phyloP scores from a whole-genome alignment of 1,284 basidiomycete genomes.

The Malassezia yamatoensis region DNA sequence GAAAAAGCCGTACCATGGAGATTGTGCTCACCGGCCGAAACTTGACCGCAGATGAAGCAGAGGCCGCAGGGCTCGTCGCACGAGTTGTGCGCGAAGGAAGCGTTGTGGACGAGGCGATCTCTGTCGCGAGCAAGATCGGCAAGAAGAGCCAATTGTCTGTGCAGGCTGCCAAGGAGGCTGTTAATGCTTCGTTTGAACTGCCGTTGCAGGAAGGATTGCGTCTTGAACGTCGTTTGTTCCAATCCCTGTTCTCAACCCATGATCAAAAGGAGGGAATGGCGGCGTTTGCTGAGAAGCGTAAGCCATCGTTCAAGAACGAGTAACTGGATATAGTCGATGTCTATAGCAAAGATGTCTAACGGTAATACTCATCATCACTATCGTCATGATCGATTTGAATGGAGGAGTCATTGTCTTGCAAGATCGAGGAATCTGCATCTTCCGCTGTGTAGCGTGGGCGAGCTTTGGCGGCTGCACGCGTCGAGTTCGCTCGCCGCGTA shows the following conservation, averaged over 20 bases:
- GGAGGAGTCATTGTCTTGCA: slow-evolving; percentile 8
- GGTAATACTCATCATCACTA: slow-evolving; percentile 18
- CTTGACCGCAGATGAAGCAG: slow-evolving; percentile 72
- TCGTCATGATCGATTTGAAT: slow-evolving; percentile 7
- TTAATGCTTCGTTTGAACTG: slow-evolving; percentile 77
- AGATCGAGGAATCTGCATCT: slow-evolving; percentile 1
- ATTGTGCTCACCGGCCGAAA: slow-evolving; percentile 68
- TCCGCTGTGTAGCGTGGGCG: slow-evolving; percentile 6
- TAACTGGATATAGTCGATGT: slow-evolving; percentile 12
- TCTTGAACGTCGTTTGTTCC: slow-evolving; percentile 83
- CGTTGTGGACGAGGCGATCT: slow-evolving; percentile 80
- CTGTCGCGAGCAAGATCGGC: slow-evolving; percentile 69
- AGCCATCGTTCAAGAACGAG: slow-evolving; percentile 48
- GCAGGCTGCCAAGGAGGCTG: slow-evolving; percentile 86
- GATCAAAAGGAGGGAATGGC: slow-evolving; percentile 98
- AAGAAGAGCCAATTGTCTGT: slow-evolving; percentile 74
- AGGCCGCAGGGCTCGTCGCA: slow-evolving; percentile 72
- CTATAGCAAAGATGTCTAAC: background rate
- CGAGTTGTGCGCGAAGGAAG: slow-evolving; percentile 60
- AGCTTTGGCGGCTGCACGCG: slow-evolving; percentile 11
- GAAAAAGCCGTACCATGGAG: slow-evolving; percentile 93
- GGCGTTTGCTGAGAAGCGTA: slow-evolving; percentile 95
- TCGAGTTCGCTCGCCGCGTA: slow-evolving; percentile 8
- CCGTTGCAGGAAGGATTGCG: slow-evolving; percentile 70
- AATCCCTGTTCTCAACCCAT: slow-evolving; percentile 80